Evolutionary conservation across 805 yeast species (phyloP).

Genomic region (Blastobotrys chiropterorum): DNA sequence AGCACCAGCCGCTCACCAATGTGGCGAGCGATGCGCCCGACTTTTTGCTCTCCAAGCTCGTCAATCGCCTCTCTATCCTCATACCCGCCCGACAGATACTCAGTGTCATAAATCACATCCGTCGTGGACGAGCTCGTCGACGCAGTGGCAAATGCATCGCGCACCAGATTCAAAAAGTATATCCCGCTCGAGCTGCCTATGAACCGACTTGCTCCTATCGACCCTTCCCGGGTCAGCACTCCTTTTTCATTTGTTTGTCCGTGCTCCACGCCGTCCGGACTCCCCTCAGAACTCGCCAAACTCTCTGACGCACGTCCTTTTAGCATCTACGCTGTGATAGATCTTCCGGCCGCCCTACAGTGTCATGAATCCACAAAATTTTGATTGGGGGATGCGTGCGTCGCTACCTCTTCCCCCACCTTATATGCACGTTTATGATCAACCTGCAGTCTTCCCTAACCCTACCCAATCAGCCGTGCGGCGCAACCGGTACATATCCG

Average conservation of each 20-base stretch:
- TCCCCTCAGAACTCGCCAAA: background rate
- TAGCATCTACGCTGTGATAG: background rate
- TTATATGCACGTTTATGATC: no score
- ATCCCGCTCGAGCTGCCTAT: constrained; percentile 1
- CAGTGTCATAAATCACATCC: background rate
- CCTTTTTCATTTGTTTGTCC: constrained; percentile 6
- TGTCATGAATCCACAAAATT: no score
- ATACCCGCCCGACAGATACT: background rate
- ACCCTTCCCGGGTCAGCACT: constrained; percentile 1
- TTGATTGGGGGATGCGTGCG: no score
- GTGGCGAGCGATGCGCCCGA: background rate
- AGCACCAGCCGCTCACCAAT: background rate
- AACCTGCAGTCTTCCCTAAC: no score
- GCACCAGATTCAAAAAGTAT: constrained; percentile 3
- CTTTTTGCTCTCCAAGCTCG: background rate
- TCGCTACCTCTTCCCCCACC: no score
- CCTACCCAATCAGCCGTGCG: no score
- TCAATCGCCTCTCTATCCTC: background rate
- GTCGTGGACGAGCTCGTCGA: background rate
- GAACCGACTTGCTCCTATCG: background rate
- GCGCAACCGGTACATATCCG: no score
- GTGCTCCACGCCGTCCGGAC: background rate
- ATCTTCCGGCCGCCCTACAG: no score
- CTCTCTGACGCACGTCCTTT: background rate
- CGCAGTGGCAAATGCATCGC: constrained; percentile 1